A percentile compares a stretch with the other conserved stretches of the same genome.
These are phyloP conservation scores for Penicillium sp. DNA, from an alignment of 2,329 filamentous ascomycete genomes.

Conservation along the genomic window DNA sequence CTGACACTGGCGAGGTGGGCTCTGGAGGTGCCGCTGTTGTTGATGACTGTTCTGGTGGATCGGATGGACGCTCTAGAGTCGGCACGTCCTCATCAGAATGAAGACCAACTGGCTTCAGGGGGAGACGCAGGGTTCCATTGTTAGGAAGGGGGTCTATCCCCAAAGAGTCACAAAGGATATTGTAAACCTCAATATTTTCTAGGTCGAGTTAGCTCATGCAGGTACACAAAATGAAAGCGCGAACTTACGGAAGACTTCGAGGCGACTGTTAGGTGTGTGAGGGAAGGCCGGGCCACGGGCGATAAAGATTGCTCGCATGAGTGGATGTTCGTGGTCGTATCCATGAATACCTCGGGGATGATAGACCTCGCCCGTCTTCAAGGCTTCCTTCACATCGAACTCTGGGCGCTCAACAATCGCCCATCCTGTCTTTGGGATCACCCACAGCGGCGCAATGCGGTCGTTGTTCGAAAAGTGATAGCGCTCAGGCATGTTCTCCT, in stretches of 20 bases:
- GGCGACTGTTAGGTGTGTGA: constrained; percentile 70
- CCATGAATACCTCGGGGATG: constrained; percentile 82
- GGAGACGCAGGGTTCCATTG: constrained; percentile 69
- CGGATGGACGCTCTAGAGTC: constrained; percentile 28
- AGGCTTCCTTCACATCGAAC: constrained; percentile 66
- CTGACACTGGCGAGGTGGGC: constrained; percentile 5
- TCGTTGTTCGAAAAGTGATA: constrained; percentile 87
- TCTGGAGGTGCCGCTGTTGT: constrained; percentile 2
- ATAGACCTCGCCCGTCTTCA: constrained; percentile 62
- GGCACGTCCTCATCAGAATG: constrained; percentile 41
- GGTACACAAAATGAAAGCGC: neutral
- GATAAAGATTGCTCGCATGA: constrained; percentile 95
- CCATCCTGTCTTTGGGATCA: constrained; percentile 88
- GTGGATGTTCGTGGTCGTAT: constrained; percentile 87
- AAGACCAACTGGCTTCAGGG: constrained; percentile 42
- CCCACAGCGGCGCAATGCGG: constrained; percentile 91
- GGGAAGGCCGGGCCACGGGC: constrained; percentile 89
- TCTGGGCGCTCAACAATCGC: constrained; percentile 77
- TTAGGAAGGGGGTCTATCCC: constrained; percentile 69
- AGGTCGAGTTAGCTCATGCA: neutral
- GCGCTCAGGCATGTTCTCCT: constrained; percentile 79
- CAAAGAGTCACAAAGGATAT: constrained; percentile 85
- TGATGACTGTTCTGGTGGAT: constrained; percentile 27
- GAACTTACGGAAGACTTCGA: constrained; percentile 77
- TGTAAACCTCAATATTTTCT: constrained; percentile 96